A percentile compares a stretch with the other conserved stretches of the same genome.
phyloP scores from a whole-genome alignment of 2,329 filamentous ascomycete species.

The Apiospora rasikravindrae region DNA sequence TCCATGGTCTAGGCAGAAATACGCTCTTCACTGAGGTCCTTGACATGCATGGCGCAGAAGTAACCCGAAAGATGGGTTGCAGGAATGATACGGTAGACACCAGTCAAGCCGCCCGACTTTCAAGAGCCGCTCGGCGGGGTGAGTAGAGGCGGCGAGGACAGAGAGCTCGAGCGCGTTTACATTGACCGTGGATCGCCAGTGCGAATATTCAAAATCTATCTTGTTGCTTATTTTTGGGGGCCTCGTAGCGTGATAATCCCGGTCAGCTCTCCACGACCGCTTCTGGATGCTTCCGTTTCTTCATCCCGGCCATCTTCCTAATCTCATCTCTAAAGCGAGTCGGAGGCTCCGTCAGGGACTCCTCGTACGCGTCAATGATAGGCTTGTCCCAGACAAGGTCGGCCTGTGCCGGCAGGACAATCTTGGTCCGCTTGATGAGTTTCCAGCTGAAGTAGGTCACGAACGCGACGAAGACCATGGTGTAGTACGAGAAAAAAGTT shows the following conservation, averaged over 20 bases:
- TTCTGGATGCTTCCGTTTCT: conserved; percentile 23
- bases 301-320: conserved; percentile 44
- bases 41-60: no score
- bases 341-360: conserved; percentile 49
- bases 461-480: conserved; percentile 52
- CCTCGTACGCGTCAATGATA: conserved; percentile 59
- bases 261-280: background rate
- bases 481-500: conserved; percentile 54
- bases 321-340: conserved; percentile 54
- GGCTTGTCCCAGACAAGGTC: conserved; percentile 68
- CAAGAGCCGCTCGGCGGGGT: no score
- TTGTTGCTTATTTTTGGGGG: background rate
- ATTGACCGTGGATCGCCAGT: background rate
- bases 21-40: no score
- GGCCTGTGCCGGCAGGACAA: conserved; percentile 57
- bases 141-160: background rate
- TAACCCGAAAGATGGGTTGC: no score
- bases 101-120: no score
- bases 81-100: no score
- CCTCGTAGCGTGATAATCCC: background rate
- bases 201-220: background rate
- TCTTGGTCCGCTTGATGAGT: conserved; percentile 62
- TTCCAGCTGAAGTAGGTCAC: conserved; percentile 68
- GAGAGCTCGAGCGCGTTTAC: background rate
- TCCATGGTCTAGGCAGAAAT: no score